A percentile compares a stretch with the other conserved stretches of the same genome.
These are phyloP conservation scores for Vaccinium darrowii DNA, from an alignment of 148 eudicot genomes.

Conservation along the genomic window DNA sequence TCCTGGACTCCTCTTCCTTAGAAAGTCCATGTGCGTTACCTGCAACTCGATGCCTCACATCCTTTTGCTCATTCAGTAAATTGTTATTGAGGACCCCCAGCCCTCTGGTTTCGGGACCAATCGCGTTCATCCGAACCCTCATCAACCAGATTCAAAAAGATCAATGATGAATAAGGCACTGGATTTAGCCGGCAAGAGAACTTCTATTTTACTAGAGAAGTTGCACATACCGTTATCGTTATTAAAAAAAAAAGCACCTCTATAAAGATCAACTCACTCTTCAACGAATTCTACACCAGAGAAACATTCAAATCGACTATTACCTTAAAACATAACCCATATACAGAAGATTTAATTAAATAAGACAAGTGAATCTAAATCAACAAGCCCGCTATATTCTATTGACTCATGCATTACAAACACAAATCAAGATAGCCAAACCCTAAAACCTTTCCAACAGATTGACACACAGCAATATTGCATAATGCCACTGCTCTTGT, in stretches of 20 bases:
- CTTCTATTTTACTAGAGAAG: constrained; percentile 28
- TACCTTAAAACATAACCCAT: no score
- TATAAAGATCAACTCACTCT: constrained; percentile 15
- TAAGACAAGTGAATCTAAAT: not conserved
- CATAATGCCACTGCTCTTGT: not conserved
- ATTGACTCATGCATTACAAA: not conserved
- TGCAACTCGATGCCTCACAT: constrained; percentile 32
- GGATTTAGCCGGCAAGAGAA: constrained; percentile 28
- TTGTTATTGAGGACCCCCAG: constrained; percentile 39
- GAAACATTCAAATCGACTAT: not conserved
- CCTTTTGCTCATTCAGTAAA: constrained; percentile 34
- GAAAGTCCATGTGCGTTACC: constrained; percentile 44
- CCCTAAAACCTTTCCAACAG: not conserved
- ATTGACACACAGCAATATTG: not conserved
- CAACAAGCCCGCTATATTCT: not conserved
- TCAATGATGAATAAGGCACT: constrained; percentile 33
- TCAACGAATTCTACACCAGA: constrained; percentile 27
- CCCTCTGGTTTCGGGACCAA: constrained; percentile 39
- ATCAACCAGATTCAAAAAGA: constrained; percentile 55
- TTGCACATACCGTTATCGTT: constrained; percentile 35
- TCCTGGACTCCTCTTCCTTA: constrained; percentile 44
- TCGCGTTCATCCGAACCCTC: constrained; percentile 40
- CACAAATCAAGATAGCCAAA: not conserved
- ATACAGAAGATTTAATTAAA: not conserved
- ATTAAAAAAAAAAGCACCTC: constrained; percentile 27